Evolutionary conservation across 208 protist species (phyloP), one percentile per base, ranked within the genome.

Genomic region (Endotrypanum monterogeii): DNA sequence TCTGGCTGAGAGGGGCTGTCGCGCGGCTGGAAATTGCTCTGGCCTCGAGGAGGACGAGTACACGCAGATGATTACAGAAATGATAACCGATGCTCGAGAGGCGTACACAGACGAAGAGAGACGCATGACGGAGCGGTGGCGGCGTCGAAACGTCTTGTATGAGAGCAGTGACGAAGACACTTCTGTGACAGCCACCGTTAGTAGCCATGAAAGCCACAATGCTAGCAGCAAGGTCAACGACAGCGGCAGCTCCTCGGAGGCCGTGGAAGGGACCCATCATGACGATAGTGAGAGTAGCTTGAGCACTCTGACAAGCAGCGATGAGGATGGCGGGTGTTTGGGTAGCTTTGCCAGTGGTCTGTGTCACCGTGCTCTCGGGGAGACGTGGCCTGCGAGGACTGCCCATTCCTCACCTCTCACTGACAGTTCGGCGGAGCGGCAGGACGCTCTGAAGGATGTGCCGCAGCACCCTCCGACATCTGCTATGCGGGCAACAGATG

Each of bases 21-120:
- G 12, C 41, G 52, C 54, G 1, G 46, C 67, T 9, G 39, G 55
- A 23, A 76, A 55, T 23, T 23, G 14, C 11, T 73, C 39, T 32
- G 61, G 44, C n/a, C 52, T 54, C 48, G 76, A 62, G 35, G 61
- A 50, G 58, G 67, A 78, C 62, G 77, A 86, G 71, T 74, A 83
- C 60, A 74, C 73, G 73, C 67, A 78, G 30, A 84, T 71, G 66
- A 72, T 84, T 41, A 73, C 78, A 4, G 80, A 84, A 20, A 84
- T 84, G 8, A 81, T 84, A 50, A 78, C 74, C 1, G 58, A 74
- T 56, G 80, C 80, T 14, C 80, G 80, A 2, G 72, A 84, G 74
- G 76, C 76, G 32, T 80, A 80, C 70, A 80, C 76, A 2, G 76
- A 80, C 23, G 76, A 80, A 56, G 76, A 80, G 70, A 61, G 76